phyloP scores from a whole-genome alignment of 176 grass and related monocot genomes.

The Triticum timopheevii region DNA sequence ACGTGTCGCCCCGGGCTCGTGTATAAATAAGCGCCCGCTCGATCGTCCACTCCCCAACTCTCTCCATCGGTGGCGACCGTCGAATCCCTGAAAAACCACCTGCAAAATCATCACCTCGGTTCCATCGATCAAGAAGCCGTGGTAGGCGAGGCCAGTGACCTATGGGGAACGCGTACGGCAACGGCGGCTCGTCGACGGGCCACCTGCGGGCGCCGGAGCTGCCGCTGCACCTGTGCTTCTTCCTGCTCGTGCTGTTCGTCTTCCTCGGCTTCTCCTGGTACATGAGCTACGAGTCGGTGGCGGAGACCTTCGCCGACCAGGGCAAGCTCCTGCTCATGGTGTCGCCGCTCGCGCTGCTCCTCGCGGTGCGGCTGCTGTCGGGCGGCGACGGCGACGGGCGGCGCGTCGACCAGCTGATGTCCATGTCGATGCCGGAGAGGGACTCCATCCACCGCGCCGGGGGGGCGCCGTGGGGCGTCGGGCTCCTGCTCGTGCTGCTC shows the following conservation, averaged over 20 bases:
- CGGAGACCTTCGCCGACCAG: slow-evolving; percentile 44
- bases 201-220: slow-evolving; percentile 35
- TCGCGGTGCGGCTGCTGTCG: slow-evolving; percentile 55
- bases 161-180: slow-evolving; percentile 43
- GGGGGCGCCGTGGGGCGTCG: slow-evolving; percentile 72
- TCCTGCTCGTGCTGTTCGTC: slow-evolving; percentile 57
- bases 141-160: neutral
- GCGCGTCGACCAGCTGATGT: slow-evolving; percentile 20
- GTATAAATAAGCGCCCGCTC: slow-evolving; percentile 31
- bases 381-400: neutral
- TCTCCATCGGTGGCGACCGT: neutral
- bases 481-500: slow-evolving; percentile 51
- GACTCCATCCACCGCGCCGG: slow-evolving; percentile 69
- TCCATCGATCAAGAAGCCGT: neutral
- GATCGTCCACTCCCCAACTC: too few relatives aligned
- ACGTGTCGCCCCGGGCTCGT: neutral
- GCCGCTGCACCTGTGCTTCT: slow-evolving; percentile 61
- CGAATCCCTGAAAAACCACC: neutral
- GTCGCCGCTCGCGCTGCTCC: slow-evolving; percentile 54
- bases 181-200: neutral
- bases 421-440: slow-evolving; percentile 48
- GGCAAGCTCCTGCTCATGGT: slow-evolving; percentile 48
- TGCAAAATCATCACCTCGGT: neutral
- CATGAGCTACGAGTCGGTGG: slow-evolving; percentile 55
- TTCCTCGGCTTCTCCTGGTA: slow-evolving; percentile 70